phyloP scores from a whole-genome alignment of 2,329 filamentous ascomycete species.

The Dactylellina haptotyla region DNA sequence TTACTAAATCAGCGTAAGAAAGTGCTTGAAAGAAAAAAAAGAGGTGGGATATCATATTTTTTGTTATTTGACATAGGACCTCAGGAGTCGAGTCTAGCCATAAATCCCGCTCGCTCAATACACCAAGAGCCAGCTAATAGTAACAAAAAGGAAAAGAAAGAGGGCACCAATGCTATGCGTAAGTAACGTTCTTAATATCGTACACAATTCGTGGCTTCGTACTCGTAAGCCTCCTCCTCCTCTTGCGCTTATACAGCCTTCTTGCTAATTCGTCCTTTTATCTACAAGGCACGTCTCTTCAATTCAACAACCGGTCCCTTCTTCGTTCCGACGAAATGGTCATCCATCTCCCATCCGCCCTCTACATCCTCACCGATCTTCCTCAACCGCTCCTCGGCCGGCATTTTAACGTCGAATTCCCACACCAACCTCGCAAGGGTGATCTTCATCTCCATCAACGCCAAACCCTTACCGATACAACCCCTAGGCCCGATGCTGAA shows the following conservation, averaged over 20 bases:
- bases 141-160: neutral
- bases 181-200: constrained; percentile 25
- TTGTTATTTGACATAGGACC: too few relatives aligned
- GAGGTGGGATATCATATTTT: too few relatives aligned
- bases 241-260: too few relatives aligned
- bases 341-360: constrained; percentile 60
- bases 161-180: constrained; percentile 1
- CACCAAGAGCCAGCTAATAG: too few relatives aligned
- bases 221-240: too few relatives aligned
- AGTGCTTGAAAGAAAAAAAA: too few relatives aligned
- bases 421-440: constrained; percentile 72
- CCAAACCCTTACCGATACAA: constrained; percentile 77
- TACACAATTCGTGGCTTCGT: constrained; percentile 20
- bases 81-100: too few relatives aligned
- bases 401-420: constrained; percentile 61
- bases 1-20: too few relatives aligned
- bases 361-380: constrained; percentile 58
- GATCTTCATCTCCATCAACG: constrained; percentile 74
- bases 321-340: constrained; percentile 79
- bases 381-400: constrained; percentile 64
- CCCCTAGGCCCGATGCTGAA: constrained; percentile 76
- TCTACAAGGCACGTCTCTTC: constrained; percentile 58
- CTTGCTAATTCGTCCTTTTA: too few relatives aligned
- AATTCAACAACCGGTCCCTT: constrained; percentile 77
- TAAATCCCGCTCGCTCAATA: too few relatives aligned